Evolutionary conservation across 768 basidiomycete genomes (phyloP).

Genomic region (Infundibulicybe gibba): DNA sequence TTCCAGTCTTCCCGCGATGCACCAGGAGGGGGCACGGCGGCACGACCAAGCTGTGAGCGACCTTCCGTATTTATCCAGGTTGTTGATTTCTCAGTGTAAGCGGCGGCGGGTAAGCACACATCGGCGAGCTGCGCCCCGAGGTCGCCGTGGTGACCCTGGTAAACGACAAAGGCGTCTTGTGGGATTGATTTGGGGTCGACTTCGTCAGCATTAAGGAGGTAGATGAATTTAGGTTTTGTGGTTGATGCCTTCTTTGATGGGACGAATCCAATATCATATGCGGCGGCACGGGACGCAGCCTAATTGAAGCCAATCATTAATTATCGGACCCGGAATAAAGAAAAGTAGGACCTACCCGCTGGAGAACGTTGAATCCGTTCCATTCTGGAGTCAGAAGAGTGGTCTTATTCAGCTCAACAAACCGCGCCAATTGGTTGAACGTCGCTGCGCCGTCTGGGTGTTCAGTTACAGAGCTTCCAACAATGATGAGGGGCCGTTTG

Average conservation of each 20-base stretch:
- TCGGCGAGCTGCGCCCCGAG: constrained; percentile 96
- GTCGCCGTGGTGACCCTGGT: constrained; percentile 99
- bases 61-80: constrained; percentile 99
- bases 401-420: constrained; percentile 73
- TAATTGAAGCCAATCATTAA: constrained; percentile 23
- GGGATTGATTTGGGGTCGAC: constrained; percentile 87
- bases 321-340: not conserved
- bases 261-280: constrained; percentile 93
- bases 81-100: constrained; percentile 85
- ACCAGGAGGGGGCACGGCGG: constrained; percentile 93
- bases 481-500: constrained; percentile 88
- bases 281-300: constrained; percentile 90
- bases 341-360: constrained; percentile 61
- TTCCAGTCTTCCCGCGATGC: constrained; percentile 97
- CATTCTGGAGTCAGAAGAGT: constrained; percentile 84
- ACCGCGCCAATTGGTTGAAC: constrained; percentile 74
- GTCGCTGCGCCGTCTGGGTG: constrained; percentile 80
- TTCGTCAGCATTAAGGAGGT: constrained; percentile 96
- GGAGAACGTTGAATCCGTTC: constrained; percentile 93
- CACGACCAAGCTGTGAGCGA: constrained; percentile 82
- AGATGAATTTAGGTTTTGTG: constrained; percentile 89
- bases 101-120: constrained; percentile 87
- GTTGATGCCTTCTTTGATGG: constrained; percentile 75
- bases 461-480: constrained; percentile 85
- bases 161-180: constrained; percentile 91